phyloP scores from a whole-genome alignment of 768 basidiomycete species.

The Piloderma croceum region DNA sequence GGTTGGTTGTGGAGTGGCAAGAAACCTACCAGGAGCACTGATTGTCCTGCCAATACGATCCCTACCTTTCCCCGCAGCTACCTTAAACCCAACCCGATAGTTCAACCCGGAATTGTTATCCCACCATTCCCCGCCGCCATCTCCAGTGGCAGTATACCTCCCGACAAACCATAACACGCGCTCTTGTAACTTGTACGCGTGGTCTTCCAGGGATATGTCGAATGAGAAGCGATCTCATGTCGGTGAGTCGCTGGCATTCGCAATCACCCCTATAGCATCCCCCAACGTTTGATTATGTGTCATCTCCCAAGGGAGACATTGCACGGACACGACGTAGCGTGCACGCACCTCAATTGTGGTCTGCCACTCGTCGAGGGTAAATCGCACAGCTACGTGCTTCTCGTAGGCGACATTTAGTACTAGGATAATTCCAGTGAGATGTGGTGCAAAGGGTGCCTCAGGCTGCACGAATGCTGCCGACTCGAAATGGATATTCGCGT shows the following conservation, averaged over 20 bases:
- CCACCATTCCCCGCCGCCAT: too few relatives aligned
- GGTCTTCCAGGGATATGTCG: conserved; percentile 66
- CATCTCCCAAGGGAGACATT: too few relatives aligned
- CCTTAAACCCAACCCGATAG: conserved; percentile 67
- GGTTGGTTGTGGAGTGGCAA: too few relatives aligned
- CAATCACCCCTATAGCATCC: too few relatives aligned
- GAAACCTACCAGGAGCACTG: too few relatives aligned
- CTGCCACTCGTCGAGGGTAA: conserved; percentile 92
- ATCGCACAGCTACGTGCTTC: conserved; percentile 80
- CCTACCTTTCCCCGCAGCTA: too few relatives aligned
- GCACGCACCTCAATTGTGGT: conserved; percentile 82
- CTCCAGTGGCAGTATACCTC: too few relatives aligned
- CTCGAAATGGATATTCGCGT: conserved; percentile 26
- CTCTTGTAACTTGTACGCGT: conserved; percentile 46
- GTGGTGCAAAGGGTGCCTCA: too few relatives aligned
- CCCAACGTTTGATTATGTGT: too few relatives aligned
- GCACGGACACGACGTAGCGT: conserved; percentile 31
- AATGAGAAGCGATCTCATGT: conserved; percentile 66
- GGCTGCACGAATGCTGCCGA: conserved; percentile 24
- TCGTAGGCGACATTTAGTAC: conserved; percentile 84
- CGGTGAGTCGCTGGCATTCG: too few relatives aligned
- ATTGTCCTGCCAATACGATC: too few relatives aligned
- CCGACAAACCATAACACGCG: too few relatives aligned
- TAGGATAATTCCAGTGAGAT: conserved; percentile 66
- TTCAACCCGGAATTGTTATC: conserved; percentile 79